Base-by-base conservation (phyloP, 2,329 filamentous ascomycete genomes). In the Diaporthe capsici region DNA sequence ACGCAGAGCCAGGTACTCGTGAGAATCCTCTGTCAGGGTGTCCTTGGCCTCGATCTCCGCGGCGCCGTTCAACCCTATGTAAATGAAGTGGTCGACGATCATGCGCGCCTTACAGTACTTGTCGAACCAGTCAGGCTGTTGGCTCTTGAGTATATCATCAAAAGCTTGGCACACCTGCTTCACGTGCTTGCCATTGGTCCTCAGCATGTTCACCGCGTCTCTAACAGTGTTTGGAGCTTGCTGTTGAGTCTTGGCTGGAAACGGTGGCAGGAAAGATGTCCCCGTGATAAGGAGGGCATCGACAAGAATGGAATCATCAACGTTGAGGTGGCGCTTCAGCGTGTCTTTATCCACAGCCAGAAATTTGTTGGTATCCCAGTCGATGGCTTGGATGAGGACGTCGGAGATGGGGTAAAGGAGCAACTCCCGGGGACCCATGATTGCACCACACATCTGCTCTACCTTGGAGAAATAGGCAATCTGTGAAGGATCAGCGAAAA, bases 1-100 rank as follows among this genome's bases (percentile, higher is more conserved):
- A 76, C 96, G 94, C 76, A 97, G 91, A n/a, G 95, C 95, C 77
- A 98, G 91, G 82, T 98, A 96, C 81, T 96, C 93, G 82, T 97
- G 94, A 78, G 97, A 93, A 82, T 98, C 96, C 61, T 90, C 90
- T 2, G 97, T 96, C 28, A 95, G 90, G 73, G 91, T 89, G 10
- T 94, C 93, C 73, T 88, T 90, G 79, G 96, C 92, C 80, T 95
- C 89, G 22, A 95, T 93, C 76, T 91, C 90, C 68, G 98, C 90
- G 80, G 93, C 92, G 55, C 97, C 97, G n/a, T 91, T 91, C 73
- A 91, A 89, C 47, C 92, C 91, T 78, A 98, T 92, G 80, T 96
- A 92, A 55, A 97, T 93, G 83, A 96, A 96, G 83, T 98, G 96
- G 81, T 95, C 94, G 68, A 98, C 91, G 1, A 93, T 93, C 89